These are phyloP conservation scores for Puccinia polysora DNA, from an alignment of 1,284 basidiomycete species.

Conservation along the genomic window DNA sequence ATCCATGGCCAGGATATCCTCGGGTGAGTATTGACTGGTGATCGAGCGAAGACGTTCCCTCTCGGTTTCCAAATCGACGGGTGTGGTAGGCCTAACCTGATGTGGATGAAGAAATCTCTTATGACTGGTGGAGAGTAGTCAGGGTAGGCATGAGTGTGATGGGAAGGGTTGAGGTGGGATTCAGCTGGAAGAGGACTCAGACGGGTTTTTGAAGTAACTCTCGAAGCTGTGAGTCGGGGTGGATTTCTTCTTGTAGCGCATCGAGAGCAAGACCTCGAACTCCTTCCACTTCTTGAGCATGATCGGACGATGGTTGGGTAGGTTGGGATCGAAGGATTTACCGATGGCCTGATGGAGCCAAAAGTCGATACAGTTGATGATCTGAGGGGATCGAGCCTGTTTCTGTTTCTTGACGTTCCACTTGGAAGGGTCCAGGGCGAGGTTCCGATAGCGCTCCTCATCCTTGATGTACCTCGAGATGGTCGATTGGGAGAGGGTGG, in stretches of 20 bases:
- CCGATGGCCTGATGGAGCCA: slow-evolving; percentile 25
- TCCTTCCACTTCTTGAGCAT: slow-evolving; percentile 27
- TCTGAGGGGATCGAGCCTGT: slow-evolving; percentile 25
- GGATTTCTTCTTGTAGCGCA: background rate
- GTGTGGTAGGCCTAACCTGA: background rate
- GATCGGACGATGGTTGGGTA: background rate
- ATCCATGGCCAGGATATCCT: slow-evolving; percentile 39
- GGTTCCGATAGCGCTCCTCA: slow-evolving; percentile 26
- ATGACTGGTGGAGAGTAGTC: slow-evolving; percentile 9
- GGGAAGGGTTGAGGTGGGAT: background rate
- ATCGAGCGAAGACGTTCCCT: slow-evolving; percentile 20
- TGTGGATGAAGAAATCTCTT: slow-evolving; percentile 31
- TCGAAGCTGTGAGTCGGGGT: slow-evolving; percentile 17
- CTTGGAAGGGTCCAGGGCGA: slow-evolving; percentile 28
- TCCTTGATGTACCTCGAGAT: slow-evolving; percentile 43
- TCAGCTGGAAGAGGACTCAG: background rate
- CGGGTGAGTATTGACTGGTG: slow-evolving; percentile 19
- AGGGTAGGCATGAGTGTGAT: too few species aligned
- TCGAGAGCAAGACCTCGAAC: slow-evolving; percentile 18
- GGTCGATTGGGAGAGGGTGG: slow-evolving; percentile 41
- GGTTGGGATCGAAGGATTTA: background rate
- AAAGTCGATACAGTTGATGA: slow-evolving; percentile 30
- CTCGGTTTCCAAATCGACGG: slow-evolving; percentile 20
- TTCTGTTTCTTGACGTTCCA: slow-evolving; percentile 34
- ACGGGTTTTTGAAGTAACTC: slow-evolving; percentile 27